Evolutionary conservation across 768 basidiomycete genomes (phyloP).

Genomic region (Leucosporidium creatinivorum): DNA sequence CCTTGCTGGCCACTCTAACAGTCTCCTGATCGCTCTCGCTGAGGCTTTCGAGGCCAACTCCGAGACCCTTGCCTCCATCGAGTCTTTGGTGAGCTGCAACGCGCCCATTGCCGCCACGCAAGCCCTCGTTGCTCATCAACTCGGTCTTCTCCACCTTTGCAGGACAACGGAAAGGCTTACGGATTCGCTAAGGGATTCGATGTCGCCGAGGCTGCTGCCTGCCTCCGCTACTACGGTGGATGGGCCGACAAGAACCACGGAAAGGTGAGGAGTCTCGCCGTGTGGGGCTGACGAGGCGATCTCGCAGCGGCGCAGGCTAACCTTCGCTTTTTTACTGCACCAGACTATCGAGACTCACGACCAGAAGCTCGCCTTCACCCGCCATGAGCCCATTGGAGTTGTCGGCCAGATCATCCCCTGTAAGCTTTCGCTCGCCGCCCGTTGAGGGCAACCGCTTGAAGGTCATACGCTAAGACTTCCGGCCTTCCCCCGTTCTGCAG

Average conservation of each 20-base stretch:
- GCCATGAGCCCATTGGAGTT: constrained; percentile 58
- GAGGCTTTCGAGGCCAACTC: constrained; percentile 55
- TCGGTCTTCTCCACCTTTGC: constrained; percentile 7
- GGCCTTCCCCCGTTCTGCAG: background rate
- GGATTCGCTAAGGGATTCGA: constrained; percentile 40
- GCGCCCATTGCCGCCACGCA: background rate
- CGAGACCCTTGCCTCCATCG: constrained; percentile 64
- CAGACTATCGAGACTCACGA: constrained; percentile 54
- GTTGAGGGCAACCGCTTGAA: background rate
- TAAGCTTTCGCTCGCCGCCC: constrained; percentile 48
- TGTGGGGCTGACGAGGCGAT: background rate
- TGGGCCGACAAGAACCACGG: constrained; percentile 82
- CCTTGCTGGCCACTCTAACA: background rate
- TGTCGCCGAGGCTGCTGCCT: constrained; percentile 39
- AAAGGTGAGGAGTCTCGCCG: background rate
- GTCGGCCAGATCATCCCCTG: constrained; percentile 54
- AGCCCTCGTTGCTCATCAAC: background rate
- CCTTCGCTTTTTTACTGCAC: constrained; percentile 43
- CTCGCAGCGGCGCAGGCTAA: background rate
- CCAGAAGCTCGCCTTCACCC: constrained; percentile 58
- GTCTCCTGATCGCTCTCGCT: constrained; percentile 54
- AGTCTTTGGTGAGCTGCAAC: constrained; percentile 40
- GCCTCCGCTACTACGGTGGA: constrained; percentile 66
- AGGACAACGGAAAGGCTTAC: constrained; percentile 61
- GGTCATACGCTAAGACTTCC: constrained; percentile 9